Percentiles rank a stretch among this genome's conserved stretches.
Conservation (phyloP, 129 eudicot species). For the Chrysanthemum makinoi region DNA sequence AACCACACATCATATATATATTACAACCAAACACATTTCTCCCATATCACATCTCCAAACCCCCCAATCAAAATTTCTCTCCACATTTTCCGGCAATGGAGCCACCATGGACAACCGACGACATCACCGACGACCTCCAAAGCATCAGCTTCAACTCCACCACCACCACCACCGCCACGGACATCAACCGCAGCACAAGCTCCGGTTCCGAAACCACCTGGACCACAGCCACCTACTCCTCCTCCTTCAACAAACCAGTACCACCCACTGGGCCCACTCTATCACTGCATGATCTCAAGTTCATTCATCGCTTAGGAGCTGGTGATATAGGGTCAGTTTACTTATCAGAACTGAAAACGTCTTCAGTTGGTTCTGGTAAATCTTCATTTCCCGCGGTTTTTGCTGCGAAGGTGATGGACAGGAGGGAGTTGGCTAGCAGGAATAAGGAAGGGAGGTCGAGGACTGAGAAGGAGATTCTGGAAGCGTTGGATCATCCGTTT, state of each 20-base stretch:
- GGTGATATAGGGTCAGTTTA: conserved; percentile 41
- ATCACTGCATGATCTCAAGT: conserved; percentile 28
- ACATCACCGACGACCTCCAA: conserved; percentile 73
- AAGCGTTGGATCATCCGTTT: conserved; percentile 82
- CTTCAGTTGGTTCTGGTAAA: neutral
- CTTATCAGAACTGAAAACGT: conserved; percentile 45
- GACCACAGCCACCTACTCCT: conserved; percentile 57
- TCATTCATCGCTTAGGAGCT: conserved; percentile 39
- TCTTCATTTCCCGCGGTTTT: conserved; percentile 33
- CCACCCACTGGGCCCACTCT: conserved; percentile 14
- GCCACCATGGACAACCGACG: conserved; percentile 49
- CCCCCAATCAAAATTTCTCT: neutral
- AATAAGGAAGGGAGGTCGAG: conserved; percentile 75
- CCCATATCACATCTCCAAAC: no score
- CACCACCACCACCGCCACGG: conserved; percentile 56
- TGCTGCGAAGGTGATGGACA: conserved; percentile 93
- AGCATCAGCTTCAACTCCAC: conserved; percentile 95
- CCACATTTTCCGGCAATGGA: conserved; percentile 27
- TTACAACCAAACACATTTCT: no score
- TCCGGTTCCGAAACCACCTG: conserved; percentile 78
- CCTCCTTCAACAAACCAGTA: conserved; percentile 42
- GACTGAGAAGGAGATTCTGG: conserved; percentile 64
- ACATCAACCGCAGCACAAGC: conserved; percentile 73
- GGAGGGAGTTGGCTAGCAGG: conserved; percentile 57
- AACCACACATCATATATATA: no score